Percentiles rank a stretch among this genome's conserved stretches.
Evolutionary conservation across 208 protist species (phyloP).

Genomic region (Ichthyophonus hoferi): DNA sequence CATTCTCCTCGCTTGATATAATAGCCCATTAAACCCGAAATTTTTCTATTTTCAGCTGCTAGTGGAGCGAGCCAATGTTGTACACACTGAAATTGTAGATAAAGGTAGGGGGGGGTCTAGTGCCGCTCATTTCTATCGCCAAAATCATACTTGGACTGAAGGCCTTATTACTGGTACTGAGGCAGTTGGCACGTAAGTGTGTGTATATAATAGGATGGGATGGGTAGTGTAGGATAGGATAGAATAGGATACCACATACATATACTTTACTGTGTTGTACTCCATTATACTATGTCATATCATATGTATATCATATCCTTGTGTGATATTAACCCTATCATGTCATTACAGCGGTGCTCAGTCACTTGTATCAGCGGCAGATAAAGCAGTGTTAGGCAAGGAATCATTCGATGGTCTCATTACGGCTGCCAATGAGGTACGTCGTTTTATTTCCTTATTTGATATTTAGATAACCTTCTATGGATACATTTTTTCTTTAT

Average conservation of each 20-base stretch:
- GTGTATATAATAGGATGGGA: no score
- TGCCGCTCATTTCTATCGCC: not conserved
- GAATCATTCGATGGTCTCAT: constrained; percentile 8
- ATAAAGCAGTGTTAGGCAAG: not conserved
- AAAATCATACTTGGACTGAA: constrained; percentile 32
- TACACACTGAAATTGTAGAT: constrained; percentile 25
- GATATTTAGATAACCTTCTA: no score
- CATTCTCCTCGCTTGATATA: no score
- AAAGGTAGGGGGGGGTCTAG: not conserved
- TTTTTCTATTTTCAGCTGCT: not conserved
- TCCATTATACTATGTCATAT: no score
- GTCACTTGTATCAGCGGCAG: not conserved
- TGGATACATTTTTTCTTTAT: no score
- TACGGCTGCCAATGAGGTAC: constrained; percentile 26
- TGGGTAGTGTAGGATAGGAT: no score
- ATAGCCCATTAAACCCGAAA: no score
- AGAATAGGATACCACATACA: no score
- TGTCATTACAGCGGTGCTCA: constrained; percentile 7
- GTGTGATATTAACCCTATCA: no score
- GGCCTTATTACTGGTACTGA: not conserved
- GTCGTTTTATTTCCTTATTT: no score
- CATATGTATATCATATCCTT: no score
- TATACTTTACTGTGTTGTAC: no score
- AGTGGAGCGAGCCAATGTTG: not conserved
- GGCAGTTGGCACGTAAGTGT: not conserved